phyloP scores from a whole-genome alignment of 2,329 filamentous ascomycete species.

The Teratosphaeria nubilosa region DNA sequence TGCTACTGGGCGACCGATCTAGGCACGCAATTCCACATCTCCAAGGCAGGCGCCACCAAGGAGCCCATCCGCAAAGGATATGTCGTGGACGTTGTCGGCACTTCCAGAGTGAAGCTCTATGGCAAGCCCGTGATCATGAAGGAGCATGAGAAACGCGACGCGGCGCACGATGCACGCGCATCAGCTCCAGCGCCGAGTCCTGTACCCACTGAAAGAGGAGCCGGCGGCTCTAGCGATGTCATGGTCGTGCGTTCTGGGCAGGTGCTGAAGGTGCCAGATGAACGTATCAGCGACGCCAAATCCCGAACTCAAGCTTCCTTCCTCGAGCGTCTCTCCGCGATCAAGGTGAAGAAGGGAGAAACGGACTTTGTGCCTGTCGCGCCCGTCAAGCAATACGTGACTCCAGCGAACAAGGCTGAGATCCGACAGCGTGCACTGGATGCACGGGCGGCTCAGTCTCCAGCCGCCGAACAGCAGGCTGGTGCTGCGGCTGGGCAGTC shows the following conservation, averaged over 20 bases:
- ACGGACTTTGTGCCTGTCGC: constrained; percentile 22
- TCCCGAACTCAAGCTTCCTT: constrained; percentile 27
- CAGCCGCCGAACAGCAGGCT: not conserved
- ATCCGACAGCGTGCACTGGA: constrained; percentile 5
- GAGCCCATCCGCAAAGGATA: constrained; percentile 42
- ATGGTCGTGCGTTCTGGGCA: constrained; percentile 1
- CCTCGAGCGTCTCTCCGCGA: constrained; percentile 29
- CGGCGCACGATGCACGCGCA: not conserved
- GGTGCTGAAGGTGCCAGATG: constrained; percentile 14
- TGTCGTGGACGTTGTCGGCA: constrained; percentile 61
- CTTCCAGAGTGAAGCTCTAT: constrained; percentile 58
- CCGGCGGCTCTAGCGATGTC: not conserved
- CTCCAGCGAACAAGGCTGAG: constrained; percentile 12
- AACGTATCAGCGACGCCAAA: constrained; percentile 9
- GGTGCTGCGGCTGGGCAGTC: not conserved
- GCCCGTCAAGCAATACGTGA: constrained; percentile 15
- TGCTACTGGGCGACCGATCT: constrained; percentile 75
- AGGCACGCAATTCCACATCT: constrained; percentile 62
- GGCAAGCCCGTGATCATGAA: constrained; percentile 52
- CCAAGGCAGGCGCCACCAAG: constrained; percentile 29
- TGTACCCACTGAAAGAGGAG: not conserved
- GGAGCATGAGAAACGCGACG: not conserved
- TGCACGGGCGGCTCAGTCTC: not conserved
- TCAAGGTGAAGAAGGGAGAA: constrained; percentile 34
- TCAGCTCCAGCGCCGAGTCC: not conserved